Evolutionary conservation across 108 stramenopile species (phyloP).

Genomic region (Cyclotella distinguenda): DNA sequence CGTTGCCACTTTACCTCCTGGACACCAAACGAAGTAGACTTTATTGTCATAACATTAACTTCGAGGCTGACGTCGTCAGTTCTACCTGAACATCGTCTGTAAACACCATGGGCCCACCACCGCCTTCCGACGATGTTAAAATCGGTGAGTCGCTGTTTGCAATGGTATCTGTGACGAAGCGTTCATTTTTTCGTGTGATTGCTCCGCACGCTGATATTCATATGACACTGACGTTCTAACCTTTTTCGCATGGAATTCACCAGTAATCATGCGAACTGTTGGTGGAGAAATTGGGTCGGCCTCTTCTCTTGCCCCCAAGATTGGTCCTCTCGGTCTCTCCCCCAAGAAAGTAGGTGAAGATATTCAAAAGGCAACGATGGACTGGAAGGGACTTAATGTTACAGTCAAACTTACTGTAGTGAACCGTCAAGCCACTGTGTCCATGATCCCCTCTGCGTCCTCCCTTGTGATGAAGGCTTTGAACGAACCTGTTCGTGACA

Average conservation of each 20-base stretch:
- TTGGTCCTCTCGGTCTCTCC: constrained; percentile 99
- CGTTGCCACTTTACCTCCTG: too few relatives aligned
- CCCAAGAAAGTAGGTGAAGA: constrained; percentile 99
- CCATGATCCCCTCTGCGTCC: constrained; percentile 96
- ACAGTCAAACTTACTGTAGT: constrained; percentile 99
- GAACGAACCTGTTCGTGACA: constrained; percentile 99
- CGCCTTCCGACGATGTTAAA: constrained; percentile 87
- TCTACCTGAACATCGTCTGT: constrained; percentile 86
- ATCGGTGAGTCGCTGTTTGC: constrained; percentile 61
- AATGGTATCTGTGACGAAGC: too few relatives aligned
- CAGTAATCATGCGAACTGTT: constrained; percentile 97
- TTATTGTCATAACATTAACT: too few relatives aligned
- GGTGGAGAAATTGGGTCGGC: constrained; percentile 99
- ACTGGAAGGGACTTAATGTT: constrained; percentile 99
- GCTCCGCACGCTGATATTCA: background rate
- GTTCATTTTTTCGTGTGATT: background rate
- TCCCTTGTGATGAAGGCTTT: constrained; percentile 99
- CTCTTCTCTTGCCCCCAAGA: constrained; percentile 99
- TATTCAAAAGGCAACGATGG: constrained; percentile 99
- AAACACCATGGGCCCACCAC: constrained; percentile 98
- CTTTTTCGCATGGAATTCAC: background rate
- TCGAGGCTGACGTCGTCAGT: constrained; percentile 51
- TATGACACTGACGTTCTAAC: background rate
- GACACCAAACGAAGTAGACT: too few relatives aligned
- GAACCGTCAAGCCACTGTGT: constrained; percentile 99